phyloP scores from a whole-genome alignment of 1,284 basidiomycete species.

The Fistulina hepatica region DNA sequence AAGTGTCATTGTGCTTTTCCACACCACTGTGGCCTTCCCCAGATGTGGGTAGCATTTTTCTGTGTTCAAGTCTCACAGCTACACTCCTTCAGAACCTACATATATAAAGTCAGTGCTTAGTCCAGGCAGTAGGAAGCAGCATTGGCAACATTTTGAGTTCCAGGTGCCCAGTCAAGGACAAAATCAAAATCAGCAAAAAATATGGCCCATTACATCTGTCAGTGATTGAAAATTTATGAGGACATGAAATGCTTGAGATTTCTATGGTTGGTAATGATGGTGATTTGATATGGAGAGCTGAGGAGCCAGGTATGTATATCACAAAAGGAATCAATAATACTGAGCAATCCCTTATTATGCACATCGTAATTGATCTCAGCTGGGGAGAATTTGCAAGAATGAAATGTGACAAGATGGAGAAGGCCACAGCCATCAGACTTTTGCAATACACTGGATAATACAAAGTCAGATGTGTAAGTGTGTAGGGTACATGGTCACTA shows the following conservation, averaged over 20 bases:
- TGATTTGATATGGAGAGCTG: conserved; percentile 3
- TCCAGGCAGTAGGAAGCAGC: conserved; percentile 22
- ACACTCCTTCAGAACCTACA: no score
- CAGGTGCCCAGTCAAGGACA: conserved; percentile 19
- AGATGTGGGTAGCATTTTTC: no score
- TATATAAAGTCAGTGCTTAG: no score
- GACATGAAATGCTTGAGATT: conserved; percentile 12
- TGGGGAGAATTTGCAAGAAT: conserved; percentile 21
- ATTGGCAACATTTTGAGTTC: conserved; percentile 25
- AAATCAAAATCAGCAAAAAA: conserved; percentile 9
- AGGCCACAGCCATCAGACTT: conserved; percentile 5
- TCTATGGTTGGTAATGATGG: conserved; percentile 17
- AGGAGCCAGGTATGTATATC: conserved; percentile 13
- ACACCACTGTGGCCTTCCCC: no score
- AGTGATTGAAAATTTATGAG: conserved; percentile 3
- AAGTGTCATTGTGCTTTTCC: no score
- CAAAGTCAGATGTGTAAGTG: conserved; percentile 25
- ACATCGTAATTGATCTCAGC: conserved; percentile 32
- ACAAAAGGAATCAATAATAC: conserved; percentile 21
- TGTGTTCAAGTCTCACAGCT: no score
- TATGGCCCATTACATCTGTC: conserved; percentile 6
- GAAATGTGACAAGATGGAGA: conserved; percentile 25
- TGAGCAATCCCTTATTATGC: conserved; percentile 31
- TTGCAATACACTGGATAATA: conserved; percentile 16
- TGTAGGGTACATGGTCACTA: conserved; percentile 19